phyloP scores from a whole-genome alignment of 2,329 filamentous ascomycete genomes.

The Cladosporium sp. region DNA sequence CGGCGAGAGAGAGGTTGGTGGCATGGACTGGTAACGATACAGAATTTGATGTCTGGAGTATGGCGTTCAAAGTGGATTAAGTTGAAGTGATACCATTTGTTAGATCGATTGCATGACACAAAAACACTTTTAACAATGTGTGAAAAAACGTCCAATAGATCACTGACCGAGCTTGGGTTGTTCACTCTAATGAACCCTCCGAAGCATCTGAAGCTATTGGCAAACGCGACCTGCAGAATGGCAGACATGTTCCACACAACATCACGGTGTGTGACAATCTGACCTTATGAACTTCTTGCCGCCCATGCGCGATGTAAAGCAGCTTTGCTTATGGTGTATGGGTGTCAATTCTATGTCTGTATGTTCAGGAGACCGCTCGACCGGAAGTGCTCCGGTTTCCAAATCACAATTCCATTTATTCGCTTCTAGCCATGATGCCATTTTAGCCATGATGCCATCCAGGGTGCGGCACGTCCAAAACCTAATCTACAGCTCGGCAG shows the following conservation, averaged over 20 bases:
- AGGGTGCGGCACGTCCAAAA: neutral
- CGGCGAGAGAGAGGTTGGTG: conserved; percentile 46
- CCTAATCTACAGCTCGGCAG: neutral
- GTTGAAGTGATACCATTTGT: conserved; percentile 15
- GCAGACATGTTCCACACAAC: neutral
- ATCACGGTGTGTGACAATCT: neutral
- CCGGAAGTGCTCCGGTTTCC: neutral
- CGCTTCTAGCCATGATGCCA: neutral
- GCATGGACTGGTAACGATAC: conserved; percentile 48
- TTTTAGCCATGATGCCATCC: neutral
- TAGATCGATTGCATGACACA: neutral
- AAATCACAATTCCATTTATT: neutral
- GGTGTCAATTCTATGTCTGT: too few species aligned
- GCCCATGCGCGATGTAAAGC: too few species aligned
- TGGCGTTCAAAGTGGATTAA: neutral
- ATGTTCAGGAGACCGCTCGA: neutral
- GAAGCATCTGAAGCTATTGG: too few species aligned
- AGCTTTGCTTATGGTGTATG: neutral
- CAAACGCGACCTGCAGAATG: neutral
- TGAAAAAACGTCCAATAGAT: neutral
- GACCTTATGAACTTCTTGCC: neutral
- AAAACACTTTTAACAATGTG: neutral
- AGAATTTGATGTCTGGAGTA: neutral
- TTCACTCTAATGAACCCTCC: too few species aligned
- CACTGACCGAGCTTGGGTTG: neutral